Evolutionary conservation across 163 green algal genomes (phyloP).

Genomic region (Prototheca wickerhamii): DNA sequence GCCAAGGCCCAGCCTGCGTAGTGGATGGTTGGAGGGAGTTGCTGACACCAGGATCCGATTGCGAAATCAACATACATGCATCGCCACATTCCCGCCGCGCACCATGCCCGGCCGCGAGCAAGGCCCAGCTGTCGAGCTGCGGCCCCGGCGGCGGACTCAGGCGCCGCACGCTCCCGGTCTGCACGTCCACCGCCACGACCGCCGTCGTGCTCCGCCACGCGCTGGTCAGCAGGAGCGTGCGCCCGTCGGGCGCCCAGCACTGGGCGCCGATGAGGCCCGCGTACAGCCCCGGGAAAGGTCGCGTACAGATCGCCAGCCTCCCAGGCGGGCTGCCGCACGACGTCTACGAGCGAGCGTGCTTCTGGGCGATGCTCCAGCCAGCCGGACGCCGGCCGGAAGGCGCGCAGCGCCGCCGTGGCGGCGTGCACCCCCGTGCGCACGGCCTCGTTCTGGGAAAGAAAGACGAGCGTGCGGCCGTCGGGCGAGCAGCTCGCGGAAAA

Average conservation of each 20-base stretch:
- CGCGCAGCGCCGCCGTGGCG: conserved; percentile 46
- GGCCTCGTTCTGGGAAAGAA: conserved; percentile 57
- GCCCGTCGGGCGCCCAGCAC: conserved; percentile 32
- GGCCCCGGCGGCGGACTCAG: conserved; percentile 21
- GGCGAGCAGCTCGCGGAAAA: conserved; percentile 65
- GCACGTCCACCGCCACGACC: conserved; percentile 48
- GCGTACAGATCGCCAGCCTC: conserved; percentile 1
- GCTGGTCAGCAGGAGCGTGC: conserved; percentile 53
- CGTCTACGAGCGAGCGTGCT: no score
- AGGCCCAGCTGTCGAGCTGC: conserved; percentile 19
- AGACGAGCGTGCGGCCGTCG: conserved; percentile 44
- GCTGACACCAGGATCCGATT: no score
- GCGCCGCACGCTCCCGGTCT: conserved; percentile 27
- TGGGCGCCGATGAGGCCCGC: conserved; percentile 27
- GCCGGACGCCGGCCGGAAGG: conserved; percentile 31
- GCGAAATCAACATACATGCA: no score
- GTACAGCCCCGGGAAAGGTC: conserved; percentile 72
- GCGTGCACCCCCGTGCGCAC: conserved; percentile 55
- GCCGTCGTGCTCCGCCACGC: conserved; percentile 57
- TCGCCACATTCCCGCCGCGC: neutral
- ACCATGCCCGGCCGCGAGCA: conserved; percentile 21
- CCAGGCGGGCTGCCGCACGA: no score
- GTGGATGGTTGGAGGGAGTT: no score
- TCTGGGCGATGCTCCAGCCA: no score
- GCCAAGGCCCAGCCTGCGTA: no score